Conservation (phyloP, 177 flowering plant species). For the Telopea speciosissima region DNA sequence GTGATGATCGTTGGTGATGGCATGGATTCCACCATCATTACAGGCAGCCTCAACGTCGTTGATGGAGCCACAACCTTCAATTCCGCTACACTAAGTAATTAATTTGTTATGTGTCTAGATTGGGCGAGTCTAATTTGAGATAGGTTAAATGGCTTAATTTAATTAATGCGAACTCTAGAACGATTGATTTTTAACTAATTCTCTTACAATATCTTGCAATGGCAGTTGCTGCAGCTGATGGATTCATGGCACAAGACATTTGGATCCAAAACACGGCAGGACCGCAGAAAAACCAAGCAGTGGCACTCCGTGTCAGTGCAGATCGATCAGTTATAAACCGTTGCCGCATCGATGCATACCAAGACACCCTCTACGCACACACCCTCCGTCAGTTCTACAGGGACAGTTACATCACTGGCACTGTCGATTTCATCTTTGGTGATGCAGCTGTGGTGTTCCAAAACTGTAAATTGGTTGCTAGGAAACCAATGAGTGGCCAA, state of each 20-base stretch:
- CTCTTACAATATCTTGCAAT: too few species aligned
- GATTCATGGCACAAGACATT: slow-evolving; percentile 65
- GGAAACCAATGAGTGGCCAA: slow-evolving; percentile 42
- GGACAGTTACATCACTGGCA: slow-evolving; percentile 48
- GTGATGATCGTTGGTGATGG: slow-evolving; percentile 69
- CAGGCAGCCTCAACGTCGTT: slow-evolving; percentile 50
- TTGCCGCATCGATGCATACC: slow-evolving; percentile 60
- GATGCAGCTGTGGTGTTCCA: slow-evolving; percentile 57
- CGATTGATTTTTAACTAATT: too few species aligned
- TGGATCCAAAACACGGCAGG: slow-evolving; percentile 69
- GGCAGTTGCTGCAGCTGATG: slow-evolving; percentile 59
- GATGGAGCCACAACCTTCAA: slow-evolving; percentile 70
- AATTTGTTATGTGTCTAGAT: too few species aligned
- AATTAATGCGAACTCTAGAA: too few species aligned
- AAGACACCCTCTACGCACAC: slow-evolving; percentile 74
- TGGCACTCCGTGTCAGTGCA: slow-evolving; percentile 60
- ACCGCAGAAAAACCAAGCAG: slow-evolving; percentile 61
- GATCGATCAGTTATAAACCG: slow-evolving; percentile 59
- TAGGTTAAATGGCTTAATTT: too few species aligned
- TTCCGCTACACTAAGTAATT: slow-evolving; percentile 45
- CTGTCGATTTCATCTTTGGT: slow-evolving; percentile 72
- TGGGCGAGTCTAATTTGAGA: too few species aligned
- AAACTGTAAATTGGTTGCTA: slow-evolving; percentile 37
- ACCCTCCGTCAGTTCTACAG: slow-evolving; percentile 60
- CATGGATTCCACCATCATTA: slow-evolving; percentile 48